Base-by-base conservation (phyloP, 768 basidiomycete genomes). In the Termitomyces eurrhizus region DNA sequence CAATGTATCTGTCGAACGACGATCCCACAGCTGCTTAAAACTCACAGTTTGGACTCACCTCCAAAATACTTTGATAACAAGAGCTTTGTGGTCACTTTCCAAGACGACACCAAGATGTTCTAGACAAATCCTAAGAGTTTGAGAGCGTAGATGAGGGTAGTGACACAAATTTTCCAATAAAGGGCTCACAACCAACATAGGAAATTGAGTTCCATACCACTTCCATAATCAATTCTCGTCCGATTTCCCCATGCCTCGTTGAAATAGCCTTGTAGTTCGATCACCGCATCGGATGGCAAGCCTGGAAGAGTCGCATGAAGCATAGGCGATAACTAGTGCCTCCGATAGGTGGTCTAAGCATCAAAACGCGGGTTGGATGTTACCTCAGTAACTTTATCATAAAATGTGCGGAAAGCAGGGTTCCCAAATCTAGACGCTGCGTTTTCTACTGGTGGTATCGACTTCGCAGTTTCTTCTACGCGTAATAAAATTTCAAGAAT, bases 171-270 rank as follows among this genome's bases (percentile, higher is more conserved):
- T 18, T 2, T 9, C 0, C 9, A 18, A 48, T 7, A 18, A 14
- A 36, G 24, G 3, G 77, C 93, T 65, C 70, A 97, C 95, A 98
- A 70, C 95, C 95, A 98, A 68, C 95, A 98, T 3, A 98, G 61
- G 68, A 98, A 99, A 73, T 98, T 96, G 48, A 98, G 80, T 70
- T 99, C 97, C 96, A 98, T 98, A 14, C 97, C 97, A 67, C 95
- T 97, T n/a, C 97, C 97, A 73, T 99, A 99, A 74, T 99, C 97
- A 57, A 99, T 94, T 9, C 97, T 80, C 52, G 89, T 84, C 33
- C 90, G 78, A 71, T 91, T 97, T 0, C 97, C 97, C 95, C 95
- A 98, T 16, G 88, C 75, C 69, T 95, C 92, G 41, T 79, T 75
- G 68, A 98, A 90, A 71, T 98, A 99, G 0, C 77, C 80, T 2